These are phyloP conservation scores for Tuber umbilicatum DNA, from an alignment of 495 filamentous ascomycete genomes.

Conservation along the genomic window DNA sequence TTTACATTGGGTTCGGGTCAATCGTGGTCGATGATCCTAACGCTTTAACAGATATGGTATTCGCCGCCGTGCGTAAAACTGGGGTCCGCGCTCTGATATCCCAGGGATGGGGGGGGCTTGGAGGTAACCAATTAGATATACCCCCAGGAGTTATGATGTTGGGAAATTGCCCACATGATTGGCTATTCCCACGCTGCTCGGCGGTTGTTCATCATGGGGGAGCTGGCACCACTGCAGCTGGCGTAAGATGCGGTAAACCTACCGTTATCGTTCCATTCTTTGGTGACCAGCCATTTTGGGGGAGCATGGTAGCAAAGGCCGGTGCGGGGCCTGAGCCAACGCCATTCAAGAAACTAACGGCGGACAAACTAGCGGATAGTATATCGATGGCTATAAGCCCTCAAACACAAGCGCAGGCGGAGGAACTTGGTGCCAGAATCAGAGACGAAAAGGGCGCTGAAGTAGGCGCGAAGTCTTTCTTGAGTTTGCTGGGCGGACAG, in stretches of 20 bases:
- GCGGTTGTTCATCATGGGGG: conserved; percentile 63
- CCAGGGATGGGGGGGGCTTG: conserved; percentile 63
- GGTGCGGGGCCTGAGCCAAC: conserved; percentile 59
- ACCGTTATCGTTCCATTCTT: conserved; percentile 65
- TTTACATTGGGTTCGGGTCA: conserved; percentile 65
- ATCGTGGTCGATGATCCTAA: conserved; percentile 64
- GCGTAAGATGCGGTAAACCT: conserved; percentile 58
- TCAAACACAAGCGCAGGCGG: conserved; percentile 50
- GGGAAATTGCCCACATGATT: conserved; percentile 64
- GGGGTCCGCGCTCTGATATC: conserved; percentile 58
- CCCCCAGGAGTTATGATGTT: conserved; percentile 49
- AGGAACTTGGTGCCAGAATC: conserved; percentile 50
- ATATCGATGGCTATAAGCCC: conserved; percentile 57
- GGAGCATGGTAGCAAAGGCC: conserved; percentile 59
- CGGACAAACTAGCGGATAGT: conserved; percentile 58
- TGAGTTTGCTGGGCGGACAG: conserved; percentile 58
- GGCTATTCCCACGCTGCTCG: conserved; percentile 59
- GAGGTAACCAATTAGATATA: conserved; percentile 44
- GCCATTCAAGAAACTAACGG: conserved; percentile 62
- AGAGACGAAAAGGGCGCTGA: conserved; percentile 62
- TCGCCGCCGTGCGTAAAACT: conserved; percentile 53
- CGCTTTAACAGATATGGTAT: conserved; percentile 57
- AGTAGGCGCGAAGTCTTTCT: conserved; percentile 64
- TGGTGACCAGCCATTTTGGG: conserved; percentile 81
- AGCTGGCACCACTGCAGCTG: conserved; percentile 61